These are phyloP conservation scores for Simplicillium sp. DNA, from an alignment of 2,329 filamentous ascomycete species.

Conservation along the genomic window DNA sequence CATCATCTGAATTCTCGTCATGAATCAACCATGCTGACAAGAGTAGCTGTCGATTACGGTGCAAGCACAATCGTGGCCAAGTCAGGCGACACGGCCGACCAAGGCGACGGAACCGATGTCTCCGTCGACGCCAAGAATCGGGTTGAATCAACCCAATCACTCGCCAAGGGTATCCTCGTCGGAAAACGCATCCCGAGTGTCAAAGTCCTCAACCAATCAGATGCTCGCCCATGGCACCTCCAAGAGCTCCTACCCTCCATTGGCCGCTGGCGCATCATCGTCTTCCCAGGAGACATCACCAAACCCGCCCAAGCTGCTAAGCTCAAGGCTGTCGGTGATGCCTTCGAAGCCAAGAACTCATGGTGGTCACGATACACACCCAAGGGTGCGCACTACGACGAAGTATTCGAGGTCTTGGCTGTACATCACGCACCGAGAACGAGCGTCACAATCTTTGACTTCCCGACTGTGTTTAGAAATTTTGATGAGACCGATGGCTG, in stretches of 20 bases:
- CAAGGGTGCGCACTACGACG: slow-evolving; percentile 1
- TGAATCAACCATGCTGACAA: slow-evolving; percentile 9
- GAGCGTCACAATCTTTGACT: slow-evolving; percentile 39
- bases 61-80: slow-evolving; percentile 47
- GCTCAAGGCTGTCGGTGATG: slow-evolving; percentile 36
- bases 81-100: slow-evolving; percentile 26
- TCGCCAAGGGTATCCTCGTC: slow-evolving; percentile 29
- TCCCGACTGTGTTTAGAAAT: slow-evolving; percentile 38
- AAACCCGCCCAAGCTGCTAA: slow-evolving; percentile 28
- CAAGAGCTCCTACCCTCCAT: slow-evolving; percentile 46
- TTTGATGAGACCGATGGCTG: slow-evolving; percentile 37
- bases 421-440: slow-evolving; percentile 44
- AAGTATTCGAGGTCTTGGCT: slow-evolving; percentile 49
- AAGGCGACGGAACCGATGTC: slow-evolving; percentile 36
- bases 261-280: slow-evolving; percentile 47
- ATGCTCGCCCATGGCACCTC: slow-evolving; percentile 47
- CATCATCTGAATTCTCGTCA: slow-evolving; percentile 4
- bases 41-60: slow-evolving; percentile 44
- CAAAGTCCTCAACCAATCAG: slow-evolving; percentile 50
- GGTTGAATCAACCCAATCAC: slow-evolving; percentile 12
- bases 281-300: slow-evolving; percentile 53
- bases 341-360: slow-evolving; percentile 18
- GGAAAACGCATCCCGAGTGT: slow-evolving; percentile 51
- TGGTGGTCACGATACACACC: slow-evolving; percentile 7
- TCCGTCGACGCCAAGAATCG: slow-evolving; percentile 4